Base-by-base conservation (phyloP, 2,329 filamentous ascomycete genomes). In the Trichophyton mentagrophytes region DNA sequence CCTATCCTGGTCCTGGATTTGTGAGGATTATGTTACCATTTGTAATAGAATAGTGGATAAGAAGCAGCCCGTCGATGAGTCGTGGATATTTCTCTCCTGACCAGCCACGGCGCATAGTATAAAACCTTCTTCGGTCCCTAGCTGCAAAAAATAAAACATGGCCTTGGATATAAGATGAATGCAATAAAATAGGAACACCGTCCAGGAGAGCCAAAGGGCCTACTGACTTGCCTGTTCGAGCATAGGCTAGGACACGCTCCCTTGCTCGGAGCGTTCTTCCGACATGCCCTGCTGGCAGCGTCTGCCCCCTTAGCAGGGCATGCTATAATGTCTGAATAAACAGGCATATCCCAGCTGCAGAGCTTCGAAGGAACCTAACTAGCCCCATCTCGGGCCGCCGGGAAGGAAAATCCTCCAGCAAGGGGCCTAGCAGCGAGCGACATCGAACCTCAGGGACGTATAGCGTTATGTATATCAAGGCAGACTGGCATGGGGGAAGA, bases 11-110 rank as follows among this genome's bases (percentile, higher is more conserved):
- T 17, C 20, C 30, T 55, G 51, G 51, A 55, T 55, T 55, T 55
- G 51, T 55, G 51, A 55, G 30, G 51, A 55, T 55, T 55, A 55
- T 55, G 51, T n/a, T 55, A 55, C 27, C 27, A 55, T 55, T 55
- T 55, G 51, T 55, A 33, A 55, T 55, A 51, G 51, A 55, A 36
- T 27, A 36, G 51, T 33, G 51, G 27, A 55, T 55, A 27, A 2
- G 11, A 15, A 51, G 46, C 11, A 51, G 11, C 8, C 9, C 22
- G 25, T 7, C 25, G 22, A 33, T 36, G 30, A 55, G 51, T 36
- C 27, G 51, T 55, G 27, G n/a, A 33, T 55, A 55, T 55, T 55
- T 55, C 30, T 36, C 51, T 33, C 17, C 51, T 25, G 27, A 55
- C 51, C 51, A 55, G 51, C 51, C 51, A 55, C 51, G 25, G 51